Evolutionary conservation across 139 green algal genomes (phyloP), one percentile per base, ranked within the genome.

Genomic region (Chlamydomonas asymmetrica): DNA sequence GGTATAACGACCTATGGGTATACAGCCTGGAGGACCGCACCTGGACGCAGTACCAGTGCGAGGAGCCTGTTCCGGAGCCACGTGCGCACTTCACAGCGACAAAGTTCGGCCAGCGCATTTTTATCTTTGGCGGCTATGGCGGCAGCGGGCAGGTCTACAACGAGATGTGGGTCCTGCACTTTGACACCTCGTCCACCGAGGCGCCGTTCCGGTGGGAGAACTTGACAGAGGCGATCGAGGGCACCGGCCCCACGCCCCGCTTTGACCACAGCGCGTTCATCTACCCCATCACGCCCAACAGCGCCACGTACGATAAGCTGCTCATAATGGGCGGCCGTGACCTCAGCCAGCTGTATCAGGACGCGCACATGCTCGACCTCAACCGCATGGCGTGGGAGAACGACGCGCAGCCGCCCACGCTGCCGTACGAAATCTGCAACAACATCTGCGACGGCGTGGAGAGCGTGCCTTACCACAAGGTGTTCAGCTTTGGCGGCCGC

Each of bases 401-500:
- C 57, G 83, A 89, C 32, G 59, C 74, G 7, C 80, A 87, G 59
- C 78, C 81, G 18, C 76, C 85, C 20, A 68, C 66, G 43, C 81
- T 88, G 66, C 73, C 81, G 0, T 84, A 81, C 61, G 84, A 91
- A 56, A 84, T 94, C 48, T 94, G 87, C 88, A 94, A 91, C 87
- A 91, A 92, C 40, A 65, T 93, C 1, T 91, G 80, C 56, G 81
- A 90, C 34, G 83, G 81, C 63, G 87, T 97, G 35, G 91, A 96
- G 85, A 91, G 81, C 48, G 93, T 97, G 66, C 93, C 93, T 4
- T 91, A 92, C 78, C 92, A 95, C 80, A 95, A 95, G 78, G 82
- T 95, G 5, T 96, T 97, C 86, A 89, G 82, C 63, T 92, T 94
- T 82, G 88, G 89, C 37, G 93, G 93, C 56, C 93, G 93, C 82